Base-by-base conservation (phyloP, 2,329 filamentous ascomycete species). In the Sporothrix inflata region DNA sequence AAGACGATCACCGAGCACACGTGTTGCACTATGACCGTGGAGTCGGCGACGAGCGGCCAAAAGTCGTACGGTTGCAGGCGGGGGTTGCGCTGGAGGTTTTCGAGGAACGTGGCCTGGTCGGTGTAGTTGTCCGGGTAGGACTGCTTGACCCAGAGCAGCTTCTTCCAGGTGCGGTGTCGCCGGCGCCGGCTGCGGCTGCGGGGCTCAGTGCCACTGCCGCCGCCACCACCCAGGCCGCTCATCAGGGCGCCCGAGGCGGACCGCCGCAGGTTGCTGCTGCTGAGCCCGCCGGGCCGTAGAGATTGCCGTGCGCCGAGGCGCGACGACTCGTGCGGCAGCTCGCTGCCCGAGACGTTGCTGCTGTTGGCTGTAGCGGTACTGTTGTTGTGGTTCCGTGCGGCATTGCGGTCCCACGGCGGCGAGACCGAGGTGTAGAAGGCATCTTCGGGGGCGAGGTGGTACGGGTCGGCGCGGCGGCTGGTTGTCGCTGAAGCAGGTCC, bases 101-200 rank as follows among this genome's bases (percentile, higher is more conserved):
- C 95, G 76, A 99, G 90, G 78, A 99, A 99, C 1, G 96, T 98
- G 73, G 93, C 93, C 79, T 96, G 94, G 80, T 99, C 96, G 53
- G 96, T 98, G 80, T 98, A 98, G 81, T 99, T 99, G 81, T 99
- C 96, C n/a, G 96, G 94, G 79, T 97, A 97, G 45, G 92, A 93
- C 80, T 98, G 96, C 83, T 97, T 97, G 79, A 99, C 94, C 96
- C 96, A 99, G 71, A 99, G 87, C 75, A 99, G 83, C 84, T 98
- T 98, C 86, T 97, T 97, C 93, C 95, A 98, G 12, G 89, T 89
- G 68, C 89, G 88, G 78, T 91, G 93, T 75, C 91, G 86, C 77
- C 89, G 86, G 57, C 78, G 78, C 63, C 92, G 86, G 76, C 90
- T 92, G 66, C 89, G 84, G 75, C 89, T 92, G 21, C 89, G 85